Base-by-base conservation (phyloP, 139 green algal species). In the Micromonas commoda region DNA sequence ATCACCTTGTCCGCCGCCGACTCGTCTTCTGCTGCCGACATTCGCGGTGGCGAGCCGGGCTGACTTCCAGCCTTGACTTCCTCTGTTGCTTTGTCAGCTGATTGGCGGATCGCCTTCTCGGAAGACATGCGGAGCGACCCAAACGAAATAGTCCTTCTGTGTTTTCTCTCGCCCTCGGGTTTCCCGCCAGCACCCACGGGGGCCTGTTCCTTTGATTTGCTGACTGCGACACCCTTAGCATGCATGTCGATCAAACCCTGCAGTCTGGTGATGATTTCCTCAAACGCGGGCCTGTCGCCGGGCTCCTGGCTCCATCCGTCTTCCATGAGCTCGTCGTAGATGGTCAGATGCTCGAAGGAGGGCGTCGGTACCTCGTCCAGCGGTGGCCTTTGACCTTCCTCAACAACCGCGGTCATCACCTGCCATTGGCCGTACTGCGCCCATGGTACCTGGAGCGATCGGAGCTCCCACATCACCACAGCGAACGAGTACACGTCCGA, bases 391-490 rank as follows among this genome's bases (percentile, higher is more conserved):
- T 60, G n/a, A 3, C 20, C 68, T 16, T 82, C 73, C 82, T 90
- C 96, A 6, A 89, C 93, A 3, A 98, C 94, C 0, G 86, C 88
- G 2, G 87, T 89, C 0, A 97, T 88, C 20, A 97, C 91, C 82
- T 92, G 83, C 74, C 82, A 91, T 24, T 89, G 76, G 24, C 87
- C 90, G 28, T 91, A 86, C n/a, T 60, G n/a, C 37, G 82, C 39
- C 94, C 94, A 98, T 0, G 94, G 94, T 82, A 93, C 83, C 66
- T 87, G 26, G 2, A 87, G 77, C 0, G 90, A 96, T 0, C 90
- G 82, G 57, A 97, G 79, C 86, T 98, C 93, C 85, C 93, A 98
- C 38, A 98, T 75, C 19, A 97, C 90, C 0, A 97, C 88, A 23
- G 88, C 92, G 78, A 89, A 95, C 65, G 78, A 87, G 78, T 93